Percentiles rank a stretch among this genome's conserved stretches.
These are phyloP conservation scores for Botrytis squamosa DNA, from an alignment of 2,329 filamentous ascomycete genomes.

Conservation along the genomic window DNA sequence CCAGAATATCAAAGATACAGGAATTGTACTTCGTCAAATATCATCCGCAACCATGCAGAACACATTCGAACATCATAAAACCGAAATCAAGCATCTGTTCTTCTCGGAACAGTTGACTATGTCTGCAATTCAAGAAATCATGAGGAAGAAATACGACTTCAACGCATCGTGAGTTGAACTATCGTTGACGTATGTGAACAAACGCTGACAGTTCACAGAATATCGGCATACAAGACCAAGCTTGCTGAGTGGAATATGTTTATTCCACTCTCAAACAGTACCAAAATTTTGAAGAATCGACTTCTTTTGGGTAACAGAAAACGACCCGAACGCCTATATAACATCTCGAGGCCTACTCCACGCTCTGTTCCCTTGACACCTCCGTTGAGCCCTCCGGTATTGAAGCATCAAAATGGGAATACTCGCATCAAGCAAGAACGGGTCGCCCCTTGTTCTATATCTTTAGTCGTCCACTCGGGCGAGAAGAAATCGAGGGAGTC, in stretches of 20 bases:
- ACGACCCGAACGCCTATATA: not conserved
- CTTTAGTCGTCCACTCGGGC: slow-evolving; percentile 19
- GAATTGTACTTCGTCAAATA: not conserved
- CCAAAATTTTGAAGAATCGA: slow-evolving; percentile 10
- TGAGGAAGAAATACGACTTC: slow-evolving; percentile 18
- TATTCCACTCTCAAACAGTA: slow-evolving; percentile 6
- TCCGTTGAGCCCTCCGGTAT: slow-evolving; percentile 7
- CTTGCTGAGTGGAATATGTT: slow-evolving; percentile 21
- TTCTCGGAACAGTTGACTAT: slow-evolving; percentile 14
- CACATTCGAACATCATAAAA: slow-evolving; percentile 17
- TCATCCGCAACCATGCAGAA: slow-evolving; percentile 15
- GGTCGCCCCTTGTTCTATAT: not conserved
- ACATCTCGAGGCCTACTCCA: slow-evolving; percentile 4
- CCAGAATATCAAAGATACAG: not conserved
- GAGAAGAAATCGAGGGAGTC: not conserved
- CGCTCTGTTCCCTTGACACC: slow-evolving; percentile 20
- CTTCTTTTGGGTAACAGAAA: slow-evolving; percentile 2
- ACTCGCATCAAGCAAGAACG: slow-evolving; percentile 3
- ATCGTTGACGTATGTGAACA: not conserved
- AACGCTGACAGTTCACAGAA: slow-evolving; percentile 2
- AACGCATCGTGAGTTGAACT: slow-evolving; percentile 12
- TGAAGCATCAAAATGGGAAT: not conserved
- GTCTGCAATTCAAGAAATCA: slow-evolving; percentile 20
- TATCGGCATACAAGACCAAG: slow-evolving; percentile 21
- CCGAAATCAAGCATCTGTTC: slow-evolving; percentile 17